Percentiles rank a stretch among this genome's conserved stretches.
phyloP scores from a whole-genome alignment of 1,284 basidiomycete genomes.

The Papiliotrema nemorosa region DNA sequence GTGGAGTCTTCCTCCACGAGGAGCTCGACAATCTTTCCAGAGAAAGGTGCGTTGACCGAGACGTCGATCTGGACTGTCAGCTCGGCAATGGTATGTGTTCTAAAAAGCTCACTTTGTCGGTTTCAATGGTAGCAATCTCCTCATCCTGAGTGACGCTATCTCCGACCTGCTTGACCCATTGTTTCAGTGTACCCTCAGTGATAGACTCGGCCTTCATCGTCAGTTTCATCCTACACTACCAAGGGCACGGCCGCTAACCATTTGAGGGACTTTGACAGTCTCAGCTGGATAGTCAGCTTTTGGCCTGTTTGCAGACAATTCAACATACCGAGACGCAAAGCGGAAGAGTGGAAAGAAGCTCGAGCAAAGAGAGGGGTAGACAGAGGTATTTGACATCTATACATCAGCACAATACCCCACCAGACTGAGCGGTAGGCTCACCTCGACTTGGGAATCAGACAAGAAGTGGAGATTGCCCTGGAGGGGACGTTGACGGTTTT shows the following conservation, averaged over 20 bases:
- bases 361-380: constrained; percentile 4
- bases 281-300: constrained; percentile 49
- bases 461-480: background rate
- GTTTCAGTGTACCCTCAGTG: constrained; percentile 93
- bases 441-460: background rate
- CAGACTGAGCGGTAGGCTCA: background rate
- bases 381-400: background rate
- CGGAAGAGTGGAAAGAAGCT: constrained; percentile 35
- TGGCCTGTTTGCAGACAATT: background rate
- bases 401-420: background rate
- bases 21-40: constrained; percentile 83
- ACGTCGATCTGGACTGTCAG: constrained; percentile 75
- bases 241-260: constrained; percentile 56
- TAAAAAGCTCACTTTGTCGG: constrained; percentile 91
- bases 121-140: constrained; percentile 97
- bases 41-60: constrained; percentile 86
- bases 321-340: constrained; percentile 32
- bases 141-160: constrained; percentile 89
- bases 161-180: constrained; percentile 91
- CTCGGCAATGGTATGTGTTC: too few relatives aligned
- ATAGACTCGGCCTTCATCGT: constrained; percentile 76
- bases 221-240: background rate
- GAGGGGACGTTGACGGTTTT: background rate
- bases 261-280: constrained; percentile 94
- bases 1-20: constrained; percentile 91